These are phyloP conservation scores for Cladophialophora yegresii DNA, from an alignment of 2,329 filamentous ascomycete species.

Conservation along the genomic window DNA sequence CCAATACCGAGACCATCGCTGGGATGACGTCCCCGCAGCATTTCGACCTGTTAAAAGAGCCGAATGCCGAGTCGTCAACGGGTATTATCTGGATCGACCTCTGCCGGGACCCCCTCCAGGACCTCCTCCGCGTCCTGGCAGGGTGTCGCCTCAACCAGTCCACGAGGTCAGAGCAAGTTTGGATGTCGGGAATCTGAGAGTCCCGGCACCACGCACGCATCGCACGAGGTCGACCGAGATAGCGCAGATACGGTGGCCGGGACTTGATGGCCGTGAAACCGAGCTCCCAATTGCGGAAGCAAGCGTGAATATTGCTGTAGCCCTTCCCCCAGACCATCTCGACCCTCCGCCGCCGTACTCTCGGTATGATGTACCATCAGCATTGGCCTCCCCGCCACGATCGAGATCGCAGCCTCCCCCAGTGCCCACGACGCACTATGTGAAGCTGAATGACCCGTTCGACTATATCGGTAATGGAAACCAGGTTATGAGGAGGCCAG, in stretches of 20 bases:
- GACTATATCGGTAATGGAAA: slow-evolving; percentile 6
- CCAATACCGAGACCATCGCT: slow-evolving; percentile 1
- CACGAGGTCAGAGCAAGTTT: neutral
- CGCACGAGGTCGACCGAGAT: slow-evolving; percentile 23
- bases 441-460: slow-evolving; percentile 14
- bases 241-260: slow-evolving; percentile 14
- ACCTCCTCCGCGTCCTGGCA: slow-evolving; percentile 25
- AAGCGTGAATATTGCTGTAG: slow-evolving; percentile 28
- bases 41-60: slow-evolving; percentile 22
- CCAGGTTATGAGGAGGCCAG: neutral
- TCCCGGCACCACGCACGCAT: slow-evolving; percentile 20
- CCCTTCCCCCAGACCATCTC: slow-evolving; percentile 28
- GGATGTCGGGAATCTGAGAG: slow-evolving; percentile 12
- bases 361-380: slow-evolving; percentile 4
- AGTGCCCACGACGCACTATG: neutral
- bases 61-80: slow-evolving; percentile 16
- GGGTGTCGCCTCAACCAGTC: slow-evolving; percentile 16
- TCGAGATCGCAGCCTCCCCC: slow-evolving; percentile 6
- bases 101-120: slow-evolving; percentile 18
- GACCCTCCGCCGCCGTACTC: slow-evolving; percentile 32
- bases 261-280: slow-evolving; percentile 5
- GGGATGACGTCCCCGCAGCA: slow-evolving; percentile 24
- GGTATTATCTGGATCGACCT: slow-evolving; percentile 21
- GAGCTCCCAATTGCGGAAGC: slow-evolving; percentile 9
- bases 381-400: neutral